Evolutionary conservation across 75 land plant genomes (phyloP).

Genomic region (Picea sitchensis): DNA sequence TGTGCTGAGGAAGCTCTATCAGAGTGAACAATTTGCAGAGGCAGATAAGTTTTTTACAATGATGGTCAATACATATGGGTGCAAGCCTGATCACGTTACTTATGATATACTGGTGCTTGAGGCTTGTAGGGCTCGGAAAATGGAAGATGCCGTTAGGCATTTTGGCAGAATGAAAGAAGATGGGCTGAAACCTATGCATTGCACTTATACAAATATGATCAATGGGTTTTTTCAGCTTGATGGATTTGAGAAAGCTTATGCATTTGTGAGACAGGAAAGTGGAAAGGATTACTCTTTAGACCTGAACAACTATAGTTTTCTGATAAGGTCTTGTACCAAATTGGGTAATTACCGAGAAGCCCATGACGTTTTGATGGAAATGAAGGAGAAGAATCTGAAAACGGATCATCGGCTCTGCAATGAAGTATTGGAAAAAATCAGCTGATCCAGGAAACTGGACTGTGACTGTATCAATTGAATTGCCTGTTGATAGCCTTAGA

Average conservation of each 20-base stretch:
- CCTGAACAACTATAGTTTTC: background rate
- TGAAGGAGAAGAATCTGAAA: background rate
- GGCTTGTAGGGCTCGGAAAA: background rate
- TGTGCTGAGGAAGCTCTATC: background rate
- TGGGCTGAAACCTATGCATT: background rate
- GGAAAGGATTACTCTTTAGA: background rate
- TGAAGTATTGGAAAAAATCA: background rate
- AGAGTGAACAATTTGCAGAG: background rate
- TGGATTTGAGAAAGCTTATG: constrained; percentile 4
- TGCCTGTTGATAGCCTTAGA: too few relatives aligned
- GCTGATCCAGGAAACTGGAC: too few relatives aligned
- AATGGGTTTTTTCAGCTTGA: background rate
- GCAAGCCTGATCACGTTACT: background rate
- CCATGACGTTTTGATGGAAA: background rate
- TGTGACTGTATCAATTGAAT: too few relatives aligned
- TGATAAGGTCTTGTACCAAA: constrained; percentile 1
- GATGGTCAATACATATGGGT: background rate
- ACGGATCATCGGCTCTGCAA: background rate
- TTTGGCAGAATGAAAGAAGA: background rate
- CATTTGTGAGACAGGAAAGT: background rate
- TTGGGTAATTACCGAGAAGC: background rate
- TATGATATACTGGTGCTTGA: background rate
- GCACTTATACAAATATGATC: background rate
- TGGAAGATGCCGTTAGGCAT: background rate
- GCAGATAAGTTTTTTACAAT: background rate